Conservation (phyloP, 2,329 filamentous ascomycete genomes). For the Fusarium dimerum region DNA sequence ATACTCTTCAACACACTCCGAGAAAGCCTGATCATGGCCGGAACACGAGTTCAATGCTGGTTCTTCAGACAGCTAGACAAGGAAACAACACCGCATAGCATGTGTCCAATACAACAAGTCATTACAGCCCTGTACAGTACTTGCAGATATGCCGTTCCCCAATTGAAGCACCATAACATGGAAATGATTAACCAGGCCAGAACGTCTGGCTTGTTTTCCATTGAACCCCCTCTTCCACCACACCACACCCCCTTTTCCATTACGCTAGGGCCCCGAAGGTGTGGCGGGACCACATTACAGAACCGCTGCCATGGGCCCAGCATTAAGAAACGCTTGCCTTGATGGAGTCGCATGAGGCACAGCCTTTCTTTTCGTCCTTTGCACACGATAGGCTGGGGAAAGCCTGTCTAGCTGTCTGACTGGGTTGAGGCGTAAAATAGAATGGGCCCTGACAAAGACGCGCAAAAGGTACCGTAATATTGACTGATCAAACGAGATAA, state of each 20-base stretch:
- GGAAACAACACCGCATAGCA: no score
- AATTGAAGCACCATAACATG: no score
- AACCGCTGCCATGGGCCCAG: conserved; percentile 31
- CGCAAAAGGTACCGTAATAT: background rate
- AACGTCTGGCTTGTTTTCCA: background rate
- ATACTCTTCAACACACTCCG: background rate
- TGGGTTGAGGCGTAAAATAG: background rate
- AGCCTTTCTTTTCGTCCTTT: conserved; percentile 23
- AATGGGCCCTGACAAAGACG: background rate
- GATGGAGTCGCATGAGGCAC: conserved; percentile 16
- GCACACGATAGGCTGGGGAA: conserved; percentile 16
- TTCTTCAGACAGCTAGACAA: background rate
- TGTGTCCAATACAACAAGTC: no score
- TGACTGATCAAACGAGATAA: no score
- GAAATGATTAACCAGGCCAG: background rate
- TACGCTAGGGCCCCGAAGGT: conserved; percentile 22
- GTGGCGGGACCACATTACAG: conserved; percentile 21
- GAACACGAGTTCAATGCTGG: background rate
- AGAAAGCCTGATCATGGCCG: background rate
- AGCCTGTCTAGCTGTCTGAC: background rate
- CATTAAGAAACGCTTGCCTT: conserved; percentile 4
- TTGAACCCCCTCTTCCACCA: no score
- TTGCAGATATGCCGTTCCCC: no score
- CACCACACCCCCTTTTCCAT: conserved; percentile 4
- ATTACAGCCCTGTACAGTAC: no score